A percentile compares a stretch with the other conserved stretches of the same genome.
Evolutionary conservation across 805 yeast genomes (phyloP).

Genomic region (Yamadazyma endophytica): DNA sequence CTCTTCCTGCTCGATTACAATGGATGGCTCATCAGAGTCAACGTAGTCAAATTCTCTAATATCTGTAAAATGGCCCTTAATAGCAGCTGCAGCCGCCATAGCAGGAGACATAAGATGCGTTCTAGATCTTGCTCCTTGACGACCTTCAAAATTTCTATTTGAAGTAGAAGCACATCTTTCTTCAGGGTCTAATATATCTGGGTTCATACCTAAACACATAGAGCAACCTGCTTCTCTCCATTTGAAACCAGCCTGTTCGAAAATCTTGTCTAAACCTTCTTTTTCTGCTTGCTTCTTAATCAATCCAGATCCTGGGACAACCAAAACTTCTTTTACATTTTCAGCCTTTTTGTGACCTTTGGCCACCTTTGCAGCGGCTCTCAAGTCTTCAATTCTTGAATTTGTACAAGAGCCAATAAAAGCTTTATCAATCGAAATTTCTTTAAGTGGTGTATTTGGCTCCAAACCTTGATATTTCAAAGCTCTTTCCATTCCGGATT

Average conservation of each 20-base stretch:
- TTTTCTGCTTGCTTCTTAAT: constrained; percentile 90
- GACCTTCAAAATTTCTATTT: constrained; percentile 97
- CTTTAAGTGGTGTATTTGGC: constrained; percentile 74
- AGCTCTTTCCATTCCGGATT: constrained; percentile 86
- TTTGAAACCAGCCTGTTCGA: constrained; percentile 88
- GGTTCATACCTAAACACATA: constrained; percentile 99
- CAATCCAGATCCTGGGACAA: constrained; percentile 97
- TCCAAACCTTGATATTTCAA: constrained; percentile 86
- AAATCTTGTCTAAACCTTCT: constrained; percentile 91
- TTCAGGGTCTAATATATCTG: constrained; percentile 89
- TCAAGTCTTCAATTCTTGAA: constrained; percentile 93
- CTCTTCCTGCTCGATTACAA: constrained; percentile 44
- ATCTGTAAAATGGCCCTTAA: constrained; percentile 85
- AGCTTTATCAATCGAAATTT: constrained; percentile 83
- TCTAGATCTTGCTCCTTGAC: constrained; percentile 95
- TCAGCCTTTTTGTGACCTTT: constrained; percentile 85
- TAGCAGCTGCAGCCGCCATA: constrained; percentile 99
- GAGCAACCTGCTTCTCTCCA: constrained; percentile 99
- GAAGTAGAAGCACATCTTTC: constrained; percentile 99
- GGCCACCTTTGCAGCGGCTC: constrained; percentile 92
- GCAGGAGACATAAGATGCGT: constrained; percentile 98
- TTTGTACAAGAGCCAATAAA: constrained; percentile 98
- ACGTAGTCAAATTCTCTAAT: constrained; percentile 75
- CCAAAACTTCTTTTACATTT: constrained; percentile 75
- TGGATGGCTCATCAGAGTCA: constrained; percentile 55